Evolutionary conservation across 2,329 filamentous ascomycete genomes (phyloP), one percentile per base, ranked within the genome.

Genomic region (Penicillium expansum): DNA sequence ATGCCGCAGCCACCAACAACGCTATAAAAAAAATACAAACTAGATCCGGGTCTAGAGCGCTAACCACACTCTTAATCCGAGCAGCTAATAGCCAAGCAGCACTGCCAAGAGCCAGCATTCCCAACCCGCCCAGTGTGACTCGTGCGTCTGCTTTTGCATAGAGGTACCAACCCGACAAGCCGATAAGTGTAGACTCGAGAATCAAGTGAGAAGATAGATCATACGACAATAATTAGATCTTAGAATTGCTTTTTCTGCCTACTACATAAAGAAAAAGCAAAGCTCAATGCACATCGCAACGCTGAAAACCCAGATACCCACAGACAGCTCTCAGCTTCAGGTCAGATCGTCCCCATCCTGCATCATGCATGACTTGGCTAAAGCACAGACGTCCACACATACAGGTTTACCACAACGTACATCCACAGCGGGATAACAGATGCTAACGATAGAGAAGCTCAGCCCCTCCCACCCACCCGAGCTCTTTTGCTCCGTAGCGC

Each of bases 351-450:
- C 52, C 48, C 32, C 22, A 55, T 50, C 45, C 45, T 55, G 47
- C 37, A 55, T 50, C 37, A n/a, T 55, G 52, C 52, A 55, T 38
- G 52, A 37, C 52, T 50, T 55, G 52, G 52, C 45, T 32, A 32
- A 29, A 50, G 52, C 52, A 50, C 52, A 55, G 52, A 51, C 45
- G 6, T 20, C 29, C 38, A 32, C 41, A 35, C 37, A 55, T 41
- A 38, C 45, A 52, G 38, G 49, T 52, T 52, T 52, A 52, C 38
- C 42, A 37, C 52, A 37, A 55, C 33, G 27, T 54, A 18, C 52
- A 13, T 22, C 45, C 39, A 29, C 32, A 20, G 16, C 27, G 37
- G 24, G 24, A 41, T 30, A 45, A 52, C 7, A 52, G n/a, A 13
- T 20, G 9, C 41, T 14, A 44, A 45, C 48, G 11, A 32, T 35